Evolutionary conservation across 2,329 filamentous ascomycete species (phyloP).

Genomic region (Colletotrichum sp.): DNA sequence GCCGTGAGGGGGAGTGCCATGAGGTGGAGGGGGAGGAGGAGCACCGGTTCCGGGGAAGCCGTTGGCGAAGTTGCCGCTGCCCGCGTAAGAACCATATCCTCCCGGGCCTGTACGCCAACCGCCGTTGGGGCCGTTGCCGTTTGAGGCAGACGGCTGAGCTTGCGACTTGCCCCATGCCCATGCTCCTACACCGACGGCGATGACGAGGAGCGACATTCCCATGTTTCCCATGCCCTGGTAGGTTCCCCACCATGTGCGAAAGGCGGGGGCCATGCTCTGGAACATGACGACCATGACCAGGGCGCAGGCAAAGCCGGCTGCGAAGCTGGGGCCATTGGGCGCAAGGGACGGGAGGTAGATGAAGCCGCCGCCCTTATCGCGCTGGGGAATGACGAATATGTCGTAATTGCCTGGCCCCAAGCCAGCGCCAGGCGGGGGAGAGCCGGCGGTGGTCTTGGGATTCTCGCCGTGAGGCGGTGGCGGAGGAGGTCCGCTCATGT

Average conservation of each 20-base stretch:
- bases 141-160: constrained; percentile 34
- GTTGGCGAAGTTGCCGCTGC: constrained; percentile 16
- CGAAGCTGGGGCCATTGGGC: constrained; percentile 88
- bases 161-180: constrained; percentile 60
- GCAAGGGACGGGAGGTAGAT: constrained; percentile 91
- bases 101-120: constrained; percentile 9
- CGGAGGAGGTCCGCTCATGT: constrained; percentile 70
- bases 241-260: constrained; percentile 74
- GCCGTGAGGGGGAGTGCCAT: constrained; percentile 22
- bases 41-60: constrained; percentile 16
- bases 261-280: constrained; percentile 73
- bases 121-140: constrained; percentile 11
- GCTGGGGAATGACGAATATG: constrained; percentile 94
- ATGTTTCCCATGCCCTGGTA: constrained; percentile 75
- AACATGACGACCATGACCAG: constrained; percentile 76
- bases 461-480: constrained; percentile 86
- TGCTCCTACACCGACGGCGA: constrained; percentile 76
- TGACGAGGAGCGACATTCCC: constrained; percentile 73
- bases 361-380: constrained; percentile 87
- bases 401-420: constrained; percentile 92
- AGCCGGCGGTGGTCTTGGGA: constrained; percentile 67
- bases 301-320: constrained; percentile 82
- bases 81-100: constrained; percentile 11
- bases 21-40: constrained; percentile 14
- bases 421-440: constrained; percentile 53